Evolutionary conservation across 176 grass and related monocot species (phyloP).

Genomic region (Cenchrus americanus): DNA sequence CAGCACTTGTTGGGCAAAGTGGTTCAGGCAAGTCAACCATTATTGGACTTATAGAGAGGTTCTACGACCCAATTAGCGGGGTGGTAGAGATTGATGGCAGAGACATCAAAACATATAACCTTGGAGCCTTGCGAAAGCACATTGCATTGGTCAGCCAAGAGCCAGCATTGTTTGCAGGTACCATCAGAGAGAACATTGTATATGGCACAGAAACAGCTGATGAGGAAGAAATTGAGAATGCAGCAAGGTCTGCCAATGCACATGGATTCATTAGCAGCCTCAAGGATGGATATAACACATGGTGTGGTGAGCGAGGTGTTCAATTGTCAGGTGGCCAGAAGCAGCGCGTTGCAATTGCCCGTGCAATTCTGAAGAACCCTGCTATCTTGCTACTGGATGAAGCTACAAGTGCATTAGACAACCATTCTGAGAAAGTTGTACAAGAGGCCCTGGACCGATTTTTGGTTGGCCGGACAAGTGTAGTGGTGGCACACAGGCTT

Average conservation of each 20-base stretch:
- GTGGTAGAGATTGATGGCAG: slow-evolving; percentile 67
- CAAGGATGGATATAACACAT: slow-evolving; percentile 83
- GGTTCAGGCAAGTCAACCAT: slow-evolving; percentile 98
- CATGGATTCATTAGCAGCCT: slow-evolving; percentile 94
- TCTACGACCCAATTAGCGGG: slow-evolving; percentile 81
- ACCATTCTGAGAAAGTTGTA: slow-evolving; percentile 83
- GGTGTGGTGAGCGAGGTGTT: slow-evolving; percentile 75
- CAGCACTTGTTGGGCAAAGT: slow-evolving; percentile 84
- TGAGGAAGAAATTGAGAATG: slow-evolving; percentile 66
- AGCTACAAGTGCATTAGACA: slow-evolving; percentile 90
- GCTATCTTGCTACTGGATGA: slow-evolving; percentile 80
- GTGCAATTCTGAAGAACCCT: slow-evolving; percentile 89
- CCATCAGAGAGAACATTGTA: slow-evolving; percentile 72
- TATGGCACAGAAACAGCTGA: slow-evolving; percentile 59
- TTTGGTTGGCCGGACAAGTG: slow-evolving; percentile 81
- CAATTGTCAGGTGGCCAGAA: slow-evolving; percentile 93
- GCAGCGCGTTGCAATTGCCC: slow-evolving; percentile 81
- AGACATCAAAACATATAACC: slow-evolving; percentile 74
- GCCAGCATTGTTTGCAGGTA: slow-evolving; percentile 80
- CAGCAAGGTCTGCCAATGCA: slow-evolving; percentile 76
- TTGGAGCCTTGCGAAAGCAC: slow-evolving; percentile 59
- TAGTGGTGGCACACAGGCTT: slow-evolving; percentile 86
- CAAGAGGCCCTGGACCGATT: slow-evolving; percentile 76
- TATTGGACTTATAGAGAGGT: slow-evolving; percentile 82
- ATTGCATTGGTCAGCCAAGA: slow-evolving; percentile 91